Evolutionary conservation across 2,329 filamentous ascomycete species (phyloP).

Genomic region (Albifimbria verrucaria): DNA sequence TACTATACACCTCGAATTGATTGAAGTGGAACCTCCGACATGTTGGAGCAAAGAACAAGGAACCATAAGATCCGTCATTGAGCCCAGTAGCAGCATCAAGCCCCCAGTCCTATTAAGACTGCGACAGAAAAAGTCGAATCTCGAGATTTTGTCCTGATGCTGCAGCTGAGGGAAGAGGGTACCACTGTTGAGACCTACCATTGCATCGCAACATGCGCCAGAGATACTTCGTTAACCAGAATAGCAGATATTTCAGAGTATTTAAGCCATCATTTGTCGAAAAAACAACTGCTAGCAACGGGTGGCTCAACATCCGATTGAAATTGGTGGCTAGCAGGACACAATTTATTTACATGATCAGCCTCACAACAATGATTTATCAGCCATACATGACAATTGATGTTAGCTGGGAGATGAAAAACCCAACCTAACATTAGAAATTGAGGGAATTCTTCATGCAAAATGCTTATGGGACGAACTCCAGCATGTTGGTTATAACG

Average conservation of each 20-base stretch:
- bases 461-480: constrained; percentile 1
- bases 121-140: neutral
- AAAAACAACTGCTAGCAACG: constrained; percentile 5
- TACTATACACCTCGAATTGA: neutral
- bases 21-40: neutral
- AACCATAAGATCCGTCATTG: neutral
- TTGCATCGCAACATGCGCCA: constrained; percentile 2
- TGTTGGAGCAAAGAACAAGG: constrained; percentile 5
- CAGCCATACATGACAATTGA: constrained; percentile 1
- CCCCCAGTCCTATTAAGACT: neutral
- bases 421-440: neutral
- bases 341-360: constrained; percentile 4
- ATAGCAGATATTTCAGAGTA: neutral
- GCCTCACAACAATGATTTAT: neutral
- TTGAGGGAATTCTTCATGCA: neutral
- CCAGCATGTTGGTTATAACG: neutral
- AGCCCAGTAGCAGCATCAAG: neutral
- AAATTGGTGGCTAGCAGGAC: neutral
- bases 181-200: neutral
- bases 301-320: neutral
- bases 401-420: constrained; percentile 1
- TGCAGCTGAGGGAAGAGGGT: neutral
- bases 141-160: constrained; percentile 5
- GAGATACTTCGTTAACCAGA: neutral
- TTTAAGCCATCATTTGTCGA: neutral